Conservation (phyloP, 139 green algal genomes). For the Coelastrella sp. region DNA sequence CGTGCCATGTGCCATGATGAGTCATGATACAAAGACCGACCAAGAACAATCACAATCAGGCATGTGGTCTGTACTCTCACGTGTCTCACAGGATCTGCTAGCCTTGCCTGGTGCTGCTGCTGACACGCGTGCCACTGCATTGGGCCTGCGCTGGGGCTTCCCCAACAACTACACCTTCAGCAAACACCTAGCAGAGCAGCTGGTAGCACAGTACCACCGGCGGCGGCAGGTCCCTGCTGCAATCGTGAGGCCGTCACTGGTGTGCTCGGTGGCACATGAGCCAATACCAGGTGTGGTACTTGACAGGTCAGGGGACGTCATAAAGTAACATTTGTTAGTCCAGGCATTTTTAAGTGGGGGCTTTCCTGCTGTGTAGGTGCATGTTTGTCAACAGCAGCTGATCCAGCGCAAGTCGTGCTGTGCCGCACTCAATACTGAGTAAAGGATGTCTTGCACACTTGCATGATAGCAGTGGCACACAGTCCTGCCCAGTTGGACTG, state of each 20-base stretch:
- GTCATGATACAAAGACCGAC: too few relatives aligned
- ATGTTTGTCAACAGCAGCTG: too few relatives aligned
- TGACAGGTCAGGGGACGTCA: too few relatives aligned
- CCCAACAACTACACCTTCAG: conserved; percentile 71
- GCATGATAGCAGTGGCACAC: too few relatives aligned
- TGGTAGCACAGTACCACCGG: conserved; percentile 58
- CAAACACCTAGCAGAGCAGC: conserved; percentile 68
- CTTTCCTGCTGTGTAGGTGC: not conserved
- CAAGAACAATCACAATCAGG: not conserved
- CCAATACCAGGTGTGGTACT: conserved; percentile 57
- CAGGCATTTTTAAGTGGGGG: too few relatives aligned
- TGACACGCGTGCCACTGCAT: conserved; percentile 37
- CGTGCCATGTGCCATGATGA: too few relatives aligned
- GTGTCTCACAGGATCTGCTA: conserved; percentile 48
- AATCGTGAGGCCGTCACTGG: conserved; percentile 68
- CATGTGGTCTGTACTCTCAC: too few relatives aligned
- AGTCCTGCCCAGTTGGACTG: too few relatives aligned
- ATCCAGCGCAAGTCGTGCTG: not conserved
- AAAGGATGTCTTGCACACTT: too few relatives aligned
- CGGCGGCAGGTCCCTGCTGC: conserved; percentile 16
- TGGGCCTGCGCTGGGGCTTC: conserved; percentile 56
- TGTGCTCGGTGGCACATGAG: conserved; percentile 56
- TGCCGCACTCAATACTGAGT: too few relatives aligned
- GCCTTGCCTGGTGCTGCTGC: conserved; percentile 32
- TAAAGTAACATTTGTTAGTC: not conserved